Base-by-base conservation (phyloP, 495 filamentous ascomycete species). In the Penicillium flavigenum region DNA sequence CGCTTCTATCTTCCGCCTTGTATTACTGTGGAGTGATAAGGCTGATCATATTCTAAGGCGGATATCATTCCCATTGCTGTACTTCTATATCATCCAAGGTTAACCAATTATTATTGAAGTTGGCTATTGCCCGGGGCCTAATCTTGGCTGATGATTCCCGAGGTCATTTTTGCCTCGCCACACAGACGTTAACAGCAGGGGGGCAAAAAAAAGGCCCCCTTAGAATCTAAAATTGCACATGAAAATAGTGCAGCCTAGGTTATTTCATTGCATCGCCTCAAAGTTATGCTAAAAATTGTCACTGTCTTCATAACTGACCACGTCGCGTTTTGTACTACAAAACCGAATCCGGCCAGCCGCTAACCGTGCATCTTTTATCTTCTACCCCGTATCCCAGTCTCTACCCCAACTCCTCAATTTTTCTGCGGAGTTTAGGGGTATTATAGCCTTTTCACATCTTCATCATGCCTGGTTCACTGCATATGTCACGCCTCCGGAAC, bases 401-500 rank as follows among this genome's bases (percentile, higher is more conserved):
- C 34, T 27, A 36, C 17, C 29, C 41, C 32, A 59, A 39, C 36
- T 39, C n/a, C 36, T 17, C 54, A n/a, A 39, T 45, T 48, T 26
- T 39, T 48, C 44, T 20, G 19, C 7, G 12, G 44, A 55, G 52
- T 47, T 36, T 24, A 24, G 2, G 44, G 32, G 22, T 2, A 24
- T 26, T 26, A 26, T 26, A 26, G 24, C 4, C 2, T 34, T 31
- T 32, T 32, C 38, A 31, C 16, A 53, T 32, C 38, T 36, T 20
- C 62, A 69, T 46, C 54, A 77, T 79, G 75, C 57, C 75, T 57
- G 69, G 78, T 47, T 86, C 82, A 55, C 76, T 84, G 76, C 86
- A 92, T 61, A 79, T 94, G 12, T 87, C 87, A 7, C 82, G 86
- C 56, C 67, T 91, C 31, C 86, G 90, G 52, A 90, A 86, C 77